Conservation (phyloP, 2,329 filamentous ascomycete genomes). For the Hirsutella thompsonii region DNA sequence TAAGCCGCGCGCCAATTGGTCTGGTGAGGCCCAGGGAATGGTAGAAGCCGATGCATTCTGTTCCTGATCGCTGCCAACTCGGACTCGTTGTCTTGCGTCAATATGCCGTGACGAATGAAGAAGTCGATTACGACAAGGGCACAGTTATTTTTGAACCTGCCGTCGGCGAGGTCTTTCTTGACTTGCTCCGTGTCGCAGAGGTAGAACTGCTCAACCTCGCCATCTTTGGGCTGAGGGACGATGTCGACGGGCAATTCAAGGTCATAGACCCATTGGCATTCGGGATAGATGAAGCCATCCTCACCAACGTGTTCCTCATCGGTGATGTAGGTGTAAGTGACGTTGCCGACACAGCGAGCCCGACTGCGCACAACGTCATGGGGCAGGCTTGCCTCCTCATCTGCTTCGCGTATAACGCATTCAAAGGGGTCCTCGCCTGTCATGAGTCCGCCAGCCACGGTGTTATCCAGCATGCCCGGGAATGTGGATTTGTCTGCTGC, state of each 20-base stretch:
- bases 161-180: constrained; percentile 51
- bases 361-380: constrained; percentile 51
- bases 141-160: constrained; percentile 89
- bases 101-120: constrained; percentile 70
- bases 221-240: constrained; percentile 65
- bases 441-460: constrained; percentile 68
- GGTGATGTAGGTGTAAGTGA: constrained; percentile 78
- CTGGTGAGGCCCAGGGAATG: constrained; percentile 61
- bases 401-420: constrained; percentile 71
- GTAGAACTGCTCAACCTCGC: constrained; percentile 78
- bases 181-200: constrained; percentile 69
- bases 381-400: constrained; percentile 77
- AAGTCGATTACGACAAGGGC: constrained; percentile 78
- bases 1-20: constrained; percentile 12
- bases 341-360: constrained; percentile 49
- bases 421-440: constrained; percentile 71
- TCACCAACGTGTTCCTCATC: constrained; percentile 68
- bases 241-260: constrained; percentile 60
- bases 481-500: constrained; percentile 74
- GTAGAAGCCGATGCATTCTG: constrained; percentile 64
- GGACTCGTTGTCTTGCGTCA: constrained; percentile 68
- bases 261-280: constrained; percentile 87
- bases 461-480: constrained; percentile 87
- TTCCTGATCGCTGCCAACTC: constrained; percentile 64
- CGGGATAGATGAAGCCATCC: constrained; percentile 71